A percentile compares a stretch with the other conserved stretches of the same genome.
phyloP scores from a whole-genome alignment of 1,284 basidiomycete genomes.

The Tilletia horrida region DNA sequence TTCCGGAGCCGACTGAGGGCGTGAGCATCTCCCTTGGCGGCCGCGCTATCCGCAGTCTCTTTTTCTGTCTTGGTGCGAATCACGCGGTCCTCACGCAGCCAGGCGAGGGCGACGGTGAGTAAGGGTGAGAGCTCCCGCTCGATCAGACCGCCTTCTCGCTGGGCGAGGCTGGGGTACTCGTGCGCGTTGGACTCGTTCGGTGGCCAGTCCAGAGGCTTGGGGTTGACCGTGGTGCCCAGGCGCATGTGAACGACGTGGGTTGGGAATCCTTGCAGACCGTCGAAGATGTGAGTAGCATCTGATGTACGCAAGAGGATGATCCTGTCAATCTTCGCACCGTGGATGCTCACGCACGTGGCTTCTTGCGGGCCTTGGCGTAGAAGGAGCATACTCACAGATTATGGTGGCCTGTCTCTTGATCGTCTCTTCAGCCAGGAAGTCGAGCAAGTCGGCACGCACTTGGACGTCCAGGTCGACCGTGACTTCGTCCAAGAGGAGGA shows the following conservation, averaged over 20 bases:
- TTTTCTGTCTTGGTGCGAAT: slow-evolving; percentile 39
- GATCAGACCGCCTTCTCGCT: background rate
- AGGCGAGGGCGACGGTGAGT: slow-evolving; percentile 43
- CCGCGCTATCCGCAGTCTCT: slow-evolving; percentile 18
- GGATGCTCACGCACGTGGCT: too few species aligned
- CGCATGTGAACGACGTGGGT: slow-evolving; percentile 51
- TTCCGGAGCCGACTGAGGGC: slow-evolving; percentile 20
- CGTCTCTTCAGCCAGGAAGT: slow-evolving; percentile 81
- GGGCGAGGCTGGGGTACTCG: slow-evolving; percentile 21
- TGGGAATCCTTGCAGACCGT: slow-evolving; percentile 52
- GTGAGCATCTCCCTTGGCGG: background rate
- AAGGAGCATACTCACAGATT: slow-evolving; percentile 66
- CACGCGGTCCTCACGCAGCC: slow-evolving; percentile 49
- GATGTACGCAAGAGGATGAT: background rate
- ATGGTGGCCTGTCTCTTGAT: slow-evolving; percentile 79
- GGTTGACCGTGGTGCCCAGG: slow-evolving; percentile 42
- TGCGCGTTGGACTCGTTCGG: slow-evolving; percentile 29
- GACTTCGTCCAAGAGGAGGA: slow-evolving; percentile 91
- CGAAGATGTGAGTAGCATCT: slow-evolving; percentile 54
- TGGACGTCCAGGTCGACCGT: slow-evolving; percentile 98
- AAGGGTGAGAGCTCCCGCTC: slow-evolving; percentile 31
- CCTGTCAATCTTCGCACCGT: background rate
- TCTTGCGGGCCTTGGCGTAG: too few species aligned
- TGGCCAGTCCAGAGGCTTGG: slow-evolving; percentile 43
- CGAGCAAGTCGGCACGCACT: slow-evolving; percentile 83